Evolutionary conservation across 257 asterid species (phyloP).

Genomic region (Solanum acaule): DNA sequence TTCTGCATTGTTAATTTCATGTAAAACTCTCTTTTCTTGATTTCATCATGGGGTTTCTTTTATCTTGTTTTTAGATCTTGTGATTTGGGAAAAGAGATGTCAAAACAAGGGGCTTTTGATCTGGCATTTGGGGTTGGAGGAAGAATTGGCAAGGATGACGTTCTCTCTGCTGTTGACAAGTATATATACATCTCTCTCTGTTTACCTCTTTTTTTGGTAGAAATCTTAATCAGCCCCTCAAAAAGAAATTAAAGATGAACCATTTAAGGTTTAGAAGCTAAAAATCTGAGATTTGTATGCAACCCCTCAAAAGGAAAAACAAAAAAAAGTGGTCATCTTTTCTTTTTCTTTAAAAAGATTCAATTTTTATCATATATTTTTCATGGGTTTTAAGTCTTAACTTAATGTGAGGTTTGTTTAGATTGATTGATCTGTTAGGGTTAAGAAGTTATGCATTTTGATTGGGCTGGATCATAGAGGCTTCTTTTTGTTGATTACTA

Average conservation of each 20-base stretch:
- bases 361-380: background rate
- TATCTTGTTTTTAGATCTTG: conserved; percentile 24
- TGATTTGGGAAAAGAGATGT: conserved; percentile 33
- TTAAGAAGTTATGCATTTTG: background rate
- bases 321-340: background rate
- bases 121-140: conserved; percentile 96
- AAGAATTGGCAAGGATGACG: conserved; percentile 59
- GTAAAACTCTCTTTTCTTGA: background rate
- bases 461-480: background rate
- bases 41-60: background rate
- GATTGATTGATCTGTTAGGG: background rate
- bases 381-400: background rate
- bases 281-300: background rate
- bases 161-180: conserved; percentile 88
- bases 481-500: background rate
- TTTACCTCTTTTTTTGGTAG: background rate
- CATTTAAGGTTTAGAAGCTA: background rate
- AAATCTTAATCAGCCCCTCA: background rate
- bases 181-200: background rate
- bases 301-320: background rate
- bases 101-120: conserved; percentile 71
- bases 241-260: background rate
- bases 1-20: background rate
- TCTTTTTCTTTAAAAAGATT: background rate
- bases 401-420: background rate